Percentiles rank a stretch among this genome's conserved stretches.
These are phyloP conservation scores for Aspergillus carbonarius DNA, from an alignment of 2,329 filamentous ascomycete species.

Conservation along the genomic window DNA sequence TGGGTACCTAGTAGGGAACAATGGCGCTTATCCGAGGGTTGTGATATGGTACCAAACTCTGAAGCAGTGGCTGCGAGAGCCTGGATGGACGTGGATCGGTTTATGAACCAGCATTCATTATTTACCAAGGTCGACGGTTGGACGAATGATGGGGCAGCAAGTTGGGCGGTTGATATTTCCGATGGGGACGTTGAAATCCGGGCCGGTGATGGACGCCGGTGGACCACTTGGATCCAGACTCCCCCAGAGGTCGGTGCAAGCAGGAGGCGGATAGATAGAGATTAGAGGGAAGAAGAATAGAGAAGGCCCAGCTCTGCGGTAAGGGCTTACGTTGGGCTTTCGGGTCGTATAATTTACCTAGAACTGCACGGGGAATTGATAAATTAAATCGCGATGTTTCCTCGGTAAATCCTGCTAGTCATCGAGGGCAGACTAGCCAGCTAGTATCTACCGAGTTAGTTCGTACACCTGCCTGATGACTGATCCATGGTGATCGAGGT, in stretches of 20 bases:
- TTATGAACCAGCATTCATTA: neutral
- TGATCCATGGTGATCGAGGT: neutral
- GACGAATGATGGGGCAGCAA: neutral
- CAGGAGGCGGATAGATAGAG: neutral
- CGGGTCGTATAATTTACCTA: neutral
- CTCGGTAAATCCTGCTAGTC: neutral
- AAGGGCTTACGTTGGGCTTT: neutral
- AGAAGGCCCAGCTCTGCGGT: neutral
- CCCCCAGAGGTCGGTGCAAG: neutral
- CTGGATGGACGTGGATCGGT: neutral
- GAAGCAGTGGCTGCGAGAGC: neutral
- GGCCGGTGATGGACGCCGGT: neutral
- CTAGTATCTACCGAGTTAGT: neutral
- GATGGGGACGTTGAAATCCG: conserved; percentile 4
- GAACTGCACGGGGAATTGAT: neutral
- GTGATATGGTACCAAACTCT: conserved; percentile 21
- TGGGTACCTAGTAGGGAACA: neutral
- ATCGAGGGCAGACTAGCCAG: neutral
- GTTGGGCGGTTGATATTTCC: conserved; percentile 12
- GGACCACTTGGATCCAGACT: neutral
- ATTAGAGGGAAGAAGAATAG: neutral
- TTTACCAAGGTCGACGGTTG: neutral
- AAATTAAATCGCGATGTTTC: neutral
- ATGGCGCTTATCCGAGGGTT: conserved; percentile 16
- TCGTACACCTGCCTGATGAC: neutral